phyloP scores from a whole-genome alignment of 2,329 filamentous ascomycete genomes.

The Coniella lustricola region DNA sequence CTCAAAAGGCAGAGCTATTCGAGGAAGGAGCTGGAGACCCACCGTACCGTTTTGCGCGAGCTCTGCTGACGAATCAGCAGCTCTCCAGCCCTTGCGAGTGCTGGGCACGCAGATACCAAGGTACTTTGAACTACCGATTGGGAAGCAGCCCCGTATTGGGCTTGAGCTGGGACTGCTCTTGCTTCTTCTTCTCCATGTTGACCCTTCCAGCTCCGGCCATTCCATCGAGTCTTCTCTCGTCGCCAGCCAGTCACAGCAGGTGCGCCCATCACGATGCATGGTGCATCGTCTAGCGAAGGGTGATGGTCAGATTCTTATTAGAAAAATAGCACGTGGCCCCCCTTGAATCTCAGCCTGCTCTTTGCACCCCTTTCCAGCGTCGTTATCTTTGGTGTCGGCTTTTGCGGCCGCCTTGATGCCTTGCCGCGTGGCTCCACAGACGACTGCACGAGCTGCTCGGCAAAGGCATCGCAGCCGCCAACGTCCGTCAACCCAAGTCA shows the following conservation, averaged over 20 bases:
- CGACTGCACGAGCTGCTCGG: too few relatives aligned
- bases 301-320: background rate
- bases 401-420: too few relatives aligned
- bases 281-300: too few relatives aligned
- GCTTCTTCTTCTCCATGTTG: background rate
- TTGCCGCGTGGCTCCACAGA: too few relatives aligned
- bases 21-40: background rate
- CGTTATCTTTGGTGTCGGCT: too few relatives aligned
- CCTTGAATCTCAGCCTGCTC: conserved; percentile 1
- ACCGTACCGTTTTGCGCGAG: background rate
- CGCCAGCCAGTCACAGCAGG: background rate
- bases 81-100: background rate
- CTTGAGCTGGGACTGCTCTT: background rate
- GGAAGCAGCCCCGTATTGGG: background rate
- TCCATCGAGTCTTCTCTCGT: background rate
- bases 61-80: background rate
- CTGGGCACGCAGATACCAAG: background rate
- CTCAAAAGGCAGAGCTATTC: too few relatives aligned
- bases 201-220: background rate
- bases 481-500: too few relatives aligned
- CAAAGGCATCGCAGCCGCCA: too few relatives aligned
- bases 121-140: background rate
- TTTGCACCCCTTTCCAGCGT: background rate
- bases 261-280: background rate
- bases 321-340: conserved; percentile 1